Percentiles rank a stretch among this genome's conserved stretches.
Conservation (phyloP, 768 basidiomycete genomes). For the Dentipellis fragilis region DNA sequence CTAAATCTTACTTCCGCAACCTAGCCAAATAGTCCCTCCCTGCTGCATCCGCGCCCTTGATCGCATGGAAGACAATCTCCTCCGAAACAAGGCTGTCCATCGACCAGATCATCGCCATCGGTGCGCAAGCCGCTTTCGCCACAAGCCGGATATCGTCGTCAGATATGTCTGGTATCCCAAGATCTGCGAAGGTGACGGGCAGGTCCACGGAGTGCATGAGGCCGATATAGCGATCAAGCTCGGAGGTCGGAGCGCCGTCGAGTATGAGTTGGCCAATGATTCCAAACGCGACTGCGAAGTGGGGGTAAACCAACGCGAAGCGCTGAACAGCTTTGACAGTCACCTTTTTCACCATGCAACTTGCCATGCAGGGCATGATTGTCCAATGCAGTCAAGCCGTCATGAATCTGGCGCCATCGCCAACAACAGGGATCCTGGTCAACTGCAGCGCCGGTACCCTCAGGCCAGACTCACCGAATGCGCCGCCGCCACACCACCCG, state of each 20-base stretch:
- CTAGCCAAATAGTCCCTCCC: slow-evolving; percentile 11
- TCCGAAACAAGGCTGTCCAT: slow-evolving; percentile 19
- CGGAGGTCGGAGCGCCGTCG: slow-evolving; percentile 14
- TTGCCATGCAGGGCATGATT: not conserved
- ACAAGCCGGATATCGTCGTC: slow-evolving; percentile 20
- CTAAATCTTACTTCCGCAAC: not conserved
- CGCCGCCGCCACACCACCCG: slow-evolving; percentile 22
- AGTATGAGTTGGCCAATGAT: slow-evolving; percentile 21
- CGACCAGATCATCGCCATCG: slow-evolving; percentile 22
- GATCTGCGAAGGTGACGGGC: slow-evolving; percentile 19
- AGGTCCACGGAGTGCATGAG: slow-evolving; percentile 23
- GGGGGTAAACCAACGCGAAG: not conserved
- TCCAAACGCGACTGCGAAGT: slow-evolving; percentile 19
- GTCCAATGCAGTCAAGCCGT: not conserved
- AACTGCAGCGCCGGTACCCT: slow-evolving; percentile 1
- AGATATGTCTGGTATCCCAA: slow-evolving; percentile 19
- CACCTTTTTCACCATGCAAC: not conserved
- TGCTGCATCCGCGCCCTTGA: slow-evolving; percentile 21
- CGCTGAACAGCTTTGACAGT: not conserved
- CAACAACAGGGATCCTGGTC: no score
- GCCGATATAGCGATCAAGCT: slow-evolving; percentile 20
- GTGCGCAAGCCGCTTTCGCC: slow-evolving; percentile 18
- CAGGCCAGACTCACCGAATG: slow-evolving; percentile 18
- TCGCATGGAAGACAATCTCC: slow-evolving; percentile 18
- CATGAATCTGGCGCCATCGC: not conserved